These are phyloP conservation scores for Exophiala phaeomuriformis DNA, from an alignment of 2,329 filamentous ascomycete genomes.

Conservation along the genomic window DNA sequence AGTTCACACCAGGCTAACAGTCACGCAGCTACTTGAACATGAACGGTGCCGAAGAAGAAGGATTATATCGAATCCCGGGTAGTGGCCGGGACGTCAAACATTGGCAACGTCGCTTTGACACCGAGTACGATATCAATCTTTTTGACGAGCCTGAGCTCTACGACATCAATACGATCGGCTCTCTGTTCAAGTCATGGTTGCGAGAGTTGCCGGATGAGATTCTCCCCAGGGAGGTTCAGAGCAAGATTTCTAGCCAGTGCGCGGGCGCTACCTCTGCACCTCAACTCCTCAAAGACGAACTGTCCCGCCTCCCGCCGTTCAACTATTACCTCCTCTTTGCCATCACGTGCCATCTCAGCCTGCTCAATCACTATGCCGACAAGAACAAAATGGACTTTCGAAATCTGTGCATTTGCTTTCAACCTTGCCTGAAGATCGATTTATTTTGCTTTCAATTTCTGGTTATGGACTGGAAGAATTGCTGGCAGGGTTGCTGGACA, in stretches of 20 bases:
- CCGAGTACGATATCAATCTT: slow-evolving; percentile 81
- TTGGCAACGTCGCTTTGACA: slow-evolving; percentile 84
- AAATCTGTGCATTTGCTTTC: slow-evolving; percentile 93
- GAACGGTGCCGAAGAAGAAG: slow-evolving; percentile 88
- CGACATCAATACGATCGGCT: slow-evolving; percentile 93
- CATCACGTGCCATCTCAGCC: slow-evolving; percentile 89
- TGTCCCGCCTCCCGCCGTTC: slow-evolving; percentile 89
- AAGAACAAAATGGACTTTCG: slow-evolving; percentile 98
- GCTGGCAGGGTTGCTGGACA: slow-evolving; percentile 93
- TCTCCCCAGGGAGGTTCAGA: slow-evolving; percentile 76
- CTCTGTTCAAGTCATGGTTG: slow-evolving; percentile 93
- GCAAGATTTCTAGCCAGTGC: slow-evolving; percentile 71
- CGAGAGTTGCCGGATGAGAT: slow-evolving; percentile 91
- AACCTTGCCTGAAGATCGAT: slow-evolving; percentile 94
- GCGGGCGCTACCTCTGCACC: slow-evolving; percentile 71
- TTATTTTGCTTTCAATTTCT: slow-evolving; percentile 92
- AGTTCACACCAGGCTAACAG: slow-evolving; percentile 11
- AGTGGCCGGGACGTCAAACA: slow-evolving; percentile 85
- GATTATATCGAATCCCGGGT: slow-evolving; percentile 84
- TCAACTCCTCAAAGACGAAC: slow-evolving; percentile 78
- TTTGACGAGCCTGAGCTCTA: slow-evolving; percentile 83
- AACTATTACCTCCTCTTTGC: slow-evolving; percentile 97
- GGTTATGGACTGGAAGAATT: slow-evolving; percentile 90
- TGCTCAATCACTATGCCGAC: slow-evolving; percentile 82
- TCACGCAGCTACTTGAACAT: slow-evolving; percentile 70